Evolutionary conservation across 805 yeast species (phyloP), one percentile per base, ranked within the genome.

Genomic region (Candida coleopterorum): DNA sequence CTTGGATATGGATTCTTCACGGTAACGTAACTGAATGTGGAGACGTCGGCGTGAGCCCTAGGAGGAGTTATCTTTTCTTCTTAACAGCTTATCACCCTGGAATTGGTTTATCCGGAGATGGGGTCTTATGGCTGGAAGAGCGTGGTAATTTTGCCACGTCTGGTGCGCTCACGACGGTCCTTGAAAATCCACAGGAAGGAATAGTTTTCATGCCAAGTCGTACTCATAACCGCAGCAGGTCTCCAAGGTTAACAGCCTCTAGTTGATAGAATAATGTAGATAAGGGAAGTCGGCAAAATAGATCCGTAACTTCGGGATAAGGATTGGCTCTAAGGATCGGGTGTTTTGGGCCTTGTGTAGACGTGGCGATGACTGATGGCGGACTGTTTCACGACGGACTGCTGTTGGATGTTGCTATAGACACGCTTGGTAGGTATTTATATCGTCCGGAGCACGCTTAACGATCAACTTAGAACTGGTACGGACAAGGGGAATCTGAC

Each of bases 201-300:
- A 50, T 55, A 52, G 57, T 53, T 53, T 58, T 59, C 64, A 53
- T 55, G 60, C 62, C 61, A 57, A 60, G 64, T 59, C 65, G 64
- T 60, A 57, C 66, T 58, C 59, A 58, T 59, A 60, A 53, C 66
- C 67, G 65, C 65, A 61, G 64, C 64, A 61, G 65, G 66, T 60
- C 66, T 61, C 65, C 67, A 56, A 61, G 67, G 66, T 59, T 60
- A 61, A 61, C 65, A 58, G 65, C 64, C 65, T 61, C 64, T 60
- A 32, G 35, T 23, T 32, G 29, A 32, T 32, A 32, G 35, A 32
- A 32, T 32, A 32, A 32, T 24, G 35, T 32, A 32, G 35, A 32
- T 32, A 32, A 32, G 35, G 35, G 35, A 32, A 32, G 28, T 32
- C 35, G 35, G 35, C 35, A 32, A 32, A 22, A 32, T 32, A 16